Percentiles rank a stretch among this genome's conserved stretches.
phyloP scores from a whole-genome alignment of 2,329 filamentous ascomycete genomes.

The Thermothelomyces thermophilus region DNA sequence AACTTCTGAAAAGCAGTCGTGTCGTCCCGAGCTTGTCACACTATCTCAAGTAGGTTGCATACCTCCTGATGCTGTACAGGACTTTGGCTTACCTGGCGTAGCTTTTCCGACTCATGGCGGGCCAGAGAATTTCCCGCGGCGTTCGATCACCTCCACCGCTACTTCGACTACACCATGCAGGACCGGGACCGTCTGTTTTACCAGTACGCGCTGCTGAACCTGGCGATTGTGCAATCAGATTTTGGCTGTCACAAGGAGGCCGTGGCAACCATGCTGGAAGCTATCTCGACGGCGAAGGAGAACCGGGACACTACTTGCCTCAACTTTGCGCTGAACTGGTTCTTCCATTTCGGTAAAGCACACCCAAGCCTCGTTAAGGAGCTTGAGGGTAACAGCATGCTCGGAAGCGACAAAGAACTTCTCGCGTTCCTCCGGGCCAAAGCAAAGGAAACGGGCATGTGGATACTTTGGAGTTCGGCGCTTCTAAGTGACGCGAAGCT shows the following conservation, averaged over 20 bases:
- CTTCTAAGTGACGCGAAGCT: slow-evolving; percentile 81
- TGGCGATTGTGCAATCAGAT: slow-evolving; percentile 88
- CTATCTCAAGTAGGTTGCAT: slow-evolving; percentile 57
- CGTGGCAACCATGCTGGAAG: slow-evolving; percentile 89
- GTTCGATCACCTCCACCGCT: slow-evolving; percentile 85
- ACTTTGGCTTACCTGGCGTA: slow-evolving; percentile 30
- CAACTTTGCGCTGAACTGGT: slow-evolving; percentile 93
- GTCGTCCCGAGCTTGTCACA: slow-evolving; percentile 67
- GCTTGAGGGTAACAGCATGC: slow-evolving; percentile 63
- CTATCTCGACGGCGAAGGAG: slow-evolving; percentile 88
- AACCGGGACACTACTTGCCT: slow-evolving; percentile 88
- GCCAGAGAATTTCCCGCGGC: slow-evolving; percentile 84
- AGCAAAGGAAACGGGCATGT: slow-evolving; percentile 80
- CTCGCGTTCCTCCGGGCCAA: slow-evolving; percentile 78
- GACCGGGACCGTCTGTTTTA: slow-evolving; percentile 78
- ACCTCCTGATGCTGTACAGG: neutral
- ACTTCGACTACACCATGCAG: slow-evolving; percentile 95
- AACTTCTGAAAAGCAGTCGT: slow-evolving; percentile 59
- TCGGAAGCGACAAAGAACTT: slow-evolving; percentile 73
- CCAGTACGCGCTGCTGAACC: slow-evolving; percentile 88
- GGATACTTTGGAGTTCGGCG: slow-evolving; percentile 75
- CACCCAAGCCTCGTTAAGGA: slow-evolving; percentile 69
- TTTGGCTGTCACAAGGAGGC: slow-evolving; percentile 89
- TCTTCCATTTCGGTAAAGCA: slow-evolving; percentile 87
- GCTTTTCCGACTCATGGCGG: slow-evolving; percentile 87